Evolutionary conservation across 768 basidiomycete genomes (phyloP).

Genomic region (Plicaturopsis crispa): DNA sequence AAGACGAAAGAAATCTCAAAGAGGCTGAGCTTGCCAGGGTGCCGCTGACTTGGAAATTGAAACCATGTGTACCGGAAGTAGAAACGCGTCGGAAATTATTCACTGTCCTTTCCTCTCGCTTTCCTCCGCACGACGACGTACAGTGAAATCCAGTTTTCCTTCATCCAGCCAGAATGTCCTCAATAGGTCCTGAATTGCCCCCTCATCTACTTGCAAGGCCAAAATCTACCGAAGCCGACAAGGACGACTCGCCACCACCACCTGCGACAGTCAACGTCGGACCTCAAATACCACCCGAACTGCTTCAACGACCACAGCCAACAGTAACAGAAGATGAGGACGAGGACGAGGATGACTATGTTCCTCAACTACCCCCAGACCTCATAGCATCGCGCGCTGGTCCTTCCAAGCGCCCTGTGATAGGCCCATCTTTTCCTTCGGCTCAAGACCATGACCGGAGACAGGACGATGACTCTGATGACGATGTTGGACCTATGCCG

Average conservation of each 20-base stretch:
- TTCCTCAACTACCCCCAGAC: conserved; percentile 71
- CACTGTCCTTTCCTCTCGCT: no score
- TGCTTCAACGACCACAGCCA: conserved; percentile 9
- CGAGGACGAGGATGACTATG: conserved; percentile 63
- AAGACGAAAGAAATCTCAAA: no score
- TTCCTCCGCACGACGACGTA: no score
- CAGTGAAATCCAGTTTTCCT: no score
- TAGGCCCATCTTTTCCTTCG: conserved; percentile 49
- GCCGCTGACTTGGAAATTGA: no score
- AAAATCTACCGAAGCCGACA: conserved; percentile 21
- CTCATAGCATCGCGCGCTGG: conserved; percentile 37
- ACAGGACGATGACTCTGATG: conserved; percentile 58
- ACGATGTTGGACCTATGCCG: conserved; percentile 82
- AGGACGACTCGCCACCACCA: conserved; percentile 20
- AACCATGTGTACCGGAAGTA: no score
- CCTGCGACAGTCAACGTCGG: conserved; percentile 10
- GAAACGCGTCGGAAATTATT: no score
- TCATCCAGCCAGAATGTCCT: conserved; percentile 29
- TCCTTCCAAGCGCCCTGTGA: conserved; percentile 28
- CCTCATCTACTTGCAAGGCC: conserved; percentile 29
- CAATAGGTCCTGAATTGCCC: conserved; percentile 54
- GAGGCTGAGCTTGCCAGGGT: no score
- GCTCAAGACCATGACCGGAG: conserved; percentile 26
- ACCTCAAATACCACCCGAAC: conserved; percentile 13
- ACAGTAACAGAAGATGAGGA: conserved; percentile 31